These are phyloP conservation scores for Emmonsiellopsis sp. DNA, from an alignment of 2,329 filamentous ascomycete species.

Conservation along the genomic window DNA sequence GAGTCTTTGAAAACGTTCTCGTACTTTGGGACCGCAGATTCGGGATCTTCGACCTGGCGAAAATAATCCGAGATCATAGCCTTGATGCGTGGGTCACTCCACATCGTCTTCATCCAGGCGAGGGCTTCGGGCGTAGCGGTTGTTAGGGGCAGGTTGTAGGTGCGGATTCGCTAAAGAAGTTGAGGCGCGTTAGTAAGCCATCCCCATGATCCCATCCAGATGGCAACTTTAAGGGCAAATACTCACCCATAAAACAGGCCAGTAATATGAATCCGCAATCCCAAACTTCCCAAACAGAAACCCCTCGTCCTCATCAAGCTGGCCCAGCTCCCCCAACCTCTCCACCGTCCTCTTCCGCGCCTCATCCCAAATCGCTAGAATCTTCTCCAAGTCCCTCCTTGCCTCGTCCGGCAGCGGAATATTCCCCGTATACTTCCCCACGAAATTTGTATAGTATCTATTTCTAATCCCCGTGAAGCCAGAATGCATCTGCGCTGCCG, in stretches of 20 bases:
- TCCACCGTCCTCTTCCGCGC: slow-evolving; percentile 16
- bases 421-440: slow-evolving; percentile 22
- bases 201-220: not conserved
- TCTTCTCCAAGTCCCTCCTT: slow-evolving; percentile 15
- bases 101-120: slow-evolving; percentile 26
- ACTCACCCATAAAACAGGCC: slow-evolving; percentile 29
- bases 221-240: not conserved
- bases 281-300: slow-evolving; percentile 29
- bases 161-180: slow-evolving; percentile 21
- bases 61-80: slow-evolving; percentile 17
- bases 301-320: slow-evolving; percentile 18
- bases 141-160: slow-evolving; percentile 21
- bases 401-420: slow-evolving; percentile 19
- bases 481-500: slow-evolving; percentile 26
- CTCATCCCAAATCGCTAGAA: slow-evolving; percentile 21
- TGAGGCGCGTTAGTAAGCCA: not conserved
- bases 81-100: slow-evolving; percentile 20
- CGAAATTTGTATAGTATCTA: slow-evolving; percentile 20
- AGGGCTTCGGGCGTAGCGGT: slow-evolving; percentile 18
- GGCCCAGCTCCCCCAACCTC: slow-evolving; percentile 15
- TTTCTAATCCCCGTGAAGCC: slow-evolving; percentile 20
- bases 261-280: slow-evolving; percentile 30
- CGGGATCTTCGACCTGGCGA: slow-evolving; percentile 19
- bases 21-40: slow-evolving; percentile 20
- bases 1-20: slow-evolving; percentile 21